Base-by-base conservation (phyloP, 805 yeast species). In the Starmerella asiatica region DNA sequence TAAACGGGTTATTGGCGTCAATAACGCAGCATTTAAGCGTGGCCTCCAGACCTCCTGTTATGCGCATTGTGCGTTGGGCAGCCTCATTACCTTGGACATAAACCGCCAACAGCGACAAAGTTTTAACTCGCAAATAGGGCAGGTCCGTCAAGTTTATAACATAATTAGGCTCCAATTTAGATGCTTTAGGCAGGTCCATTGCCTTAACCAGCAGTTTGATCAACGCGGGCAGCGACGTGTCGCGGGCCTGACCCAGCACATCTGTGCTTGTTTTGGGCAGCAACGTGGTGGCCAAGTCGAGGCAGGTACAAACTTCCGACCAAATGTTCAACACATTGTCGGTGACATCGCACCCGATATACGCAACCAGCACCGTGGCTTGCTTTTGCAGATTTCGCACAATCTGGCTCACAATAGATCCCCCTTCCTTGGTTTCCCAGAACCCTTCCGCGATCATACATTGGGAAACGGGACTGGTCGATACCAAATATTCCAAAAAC, bases 1-100 rank as follows among this genome's bases (percentile, higher is more conserved):
- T 50, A 50, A 69, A 88, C 0, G 96, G 97, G 56, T 91, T 93
- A 55, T 81, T 75, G 33, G 76, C 77, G 56, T 88, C 97, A 37
- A 91, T 75, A 29, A 79, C 72, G 61, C 96, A 86, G 46, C 77
- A 79, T 6, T 86, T 79, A 19, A 88, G 62, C 0, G 86, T 67
- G 16, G 82, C 58, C 38, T 75, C 82, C 12, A 88, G 56, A 0
- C 84, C 93, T 34, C 79, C 81, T 1, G 64, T 49, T 21, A 69
- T 69, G 34, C 96, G 63, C 27, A 81, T 63, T 32, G 60, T 55
- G 41, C 86, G 88, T 55, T 88, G 95, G 4, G 73, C 69, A 4
- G 62, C 69, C 9, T 79, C 59, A 18, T 79, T 60, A 1, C 78
- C 68, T 51, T 83, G 82, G 11, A 75, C 67, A 31, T 73, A 69